Evolutionary conservation across 805 yeast species (phyloP).

Genomic region (Myxozyma mucilagina): DNA sequence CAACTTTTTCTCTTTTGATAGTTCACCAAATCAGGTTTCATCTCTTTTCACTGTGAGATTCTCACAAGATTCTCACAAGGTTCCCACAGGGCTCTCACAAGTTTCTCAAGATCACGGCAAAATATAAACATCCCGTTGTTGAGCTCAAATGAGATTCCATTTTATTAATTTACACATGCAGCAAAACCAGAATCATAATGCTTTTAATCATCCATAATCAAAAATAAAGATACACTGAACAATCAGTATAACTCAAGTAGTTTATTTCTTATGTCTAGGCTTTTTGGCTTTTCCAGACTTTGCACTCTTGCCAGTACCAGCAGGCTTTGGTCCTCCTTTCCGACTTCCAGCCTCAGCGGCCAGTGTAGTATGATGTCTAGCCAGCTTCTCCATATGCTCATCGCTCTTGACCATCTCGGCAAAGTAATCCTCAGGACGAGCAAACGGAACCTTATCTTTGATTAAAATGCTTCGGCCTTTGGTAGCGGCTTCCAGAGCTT

Average conservation of each 20-base stretch:
- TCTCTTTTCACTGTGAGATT: too few relatives aligned
- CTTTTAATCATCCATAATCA: background rate
- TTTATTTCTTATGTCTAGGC: constrained; percentile 12
- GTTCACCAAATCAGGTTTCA: too few relatives aligned
- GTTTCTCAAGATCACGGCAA: too few relatives aligned
- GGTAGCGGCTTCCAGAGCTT: constrained; percentile 80
- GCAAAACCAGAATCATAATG: background rate
- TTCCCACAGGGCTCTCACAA: too few relatives aligned
- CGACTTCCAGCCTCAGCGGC: constrained; percentile 10
- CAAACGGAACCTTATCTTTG: constrained; percentile 71
- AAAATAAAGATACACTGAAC: background rate
- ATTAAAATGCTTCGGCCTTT: constrained; percentile 66
- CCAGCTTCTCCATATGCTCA: constrained; percentile 92
- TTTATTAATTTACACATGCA: background rate
- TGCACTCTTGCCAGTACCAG: constrained; percentile 16
- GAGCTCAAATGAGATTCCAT: background rate
- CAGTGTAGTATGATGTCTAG: constrained; percentile 23
- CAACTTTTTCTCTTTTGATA: too few relatives aligned
- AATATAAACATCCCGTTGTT: too few relatives aligned
- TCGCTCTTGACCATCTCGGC: constrained; percentile 99
- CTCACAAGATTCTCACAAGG: too few relatives aligned
- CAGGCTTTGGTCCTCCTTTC: constrained; percentile 13
- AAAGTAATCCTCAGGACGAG: constrained; percentile 92
- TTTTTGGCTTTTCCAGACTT: constrained; percentile 13
- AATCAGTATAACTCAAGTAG: background rate